Conservation (phyloP, 108 stramenopile genomes). For the Fistulifera pelliculosa region DNA sequence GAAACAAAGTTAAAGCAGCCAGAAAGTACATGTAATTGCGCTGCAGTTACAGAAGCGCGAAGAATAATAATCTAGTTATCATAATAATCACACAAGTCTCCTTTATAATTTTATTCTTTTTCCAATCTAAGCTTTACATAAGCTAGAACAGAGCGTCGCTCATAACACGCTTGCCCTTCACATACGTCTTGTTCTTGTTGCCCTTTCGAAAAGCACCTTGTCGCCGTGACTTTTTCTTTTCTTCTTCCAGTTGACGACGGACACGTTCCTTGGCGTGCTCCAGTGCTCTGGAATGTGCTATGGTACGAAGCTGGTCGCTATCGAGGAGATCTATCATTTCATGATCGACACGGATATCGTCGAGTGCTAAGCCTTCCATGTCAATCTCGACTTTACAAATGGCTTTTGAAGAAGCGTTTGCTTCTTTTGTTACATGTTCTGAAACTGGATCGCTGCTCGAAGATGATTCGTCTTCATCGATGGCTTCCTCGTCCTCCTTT, state of each 20-base stretch:
- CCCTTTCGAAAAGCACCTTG: slow-evolving; percentile 68
- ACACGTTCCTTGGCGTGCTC: slow-evolving; percentile 53
- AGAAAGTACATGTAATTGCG: no score
- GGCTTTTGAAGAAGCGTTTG: no score
- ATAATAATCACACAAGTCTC: no score
- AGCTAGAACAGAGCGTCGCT: slow-evolving; percentile 25
- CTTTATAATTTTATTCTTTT: no score
- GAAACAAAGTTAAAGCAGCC: no score
- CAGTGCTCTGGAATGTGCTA: slow-evolving; percentile 46
- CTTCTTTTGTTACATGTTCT: no score
- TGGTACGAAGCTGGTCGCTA: neutral
- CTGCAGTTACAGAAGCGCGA: no score
- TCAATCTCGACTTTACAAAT: no score
- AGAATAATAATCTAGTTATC: no score
- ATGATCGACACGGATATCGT: slow-evolving; percentile 9
- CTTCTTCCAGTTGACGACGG: slow-evolving; percentile 54
- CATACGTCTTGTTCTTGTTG: slow-evolving; percentile 76
- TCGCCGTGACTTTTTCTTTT: slow-evolving; percentile 45
- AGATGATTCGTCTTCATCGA: neutral
- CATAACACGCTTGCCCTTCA: slow-evolving; percentile 75
- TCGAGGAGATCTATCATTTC: slow-evolving; percentile 13
- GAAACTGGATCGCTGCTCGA: no score
- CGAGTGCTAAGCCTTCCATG: slow-evolving; percentile 27
- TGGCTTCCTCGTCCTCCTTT: slow-evolving; percentile 19
- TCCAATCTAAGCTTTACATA: no score